Base-by-base conservation (phyloP, 805 yeast genomes). In the Cyberlindnera misumaiensis region DNA sequence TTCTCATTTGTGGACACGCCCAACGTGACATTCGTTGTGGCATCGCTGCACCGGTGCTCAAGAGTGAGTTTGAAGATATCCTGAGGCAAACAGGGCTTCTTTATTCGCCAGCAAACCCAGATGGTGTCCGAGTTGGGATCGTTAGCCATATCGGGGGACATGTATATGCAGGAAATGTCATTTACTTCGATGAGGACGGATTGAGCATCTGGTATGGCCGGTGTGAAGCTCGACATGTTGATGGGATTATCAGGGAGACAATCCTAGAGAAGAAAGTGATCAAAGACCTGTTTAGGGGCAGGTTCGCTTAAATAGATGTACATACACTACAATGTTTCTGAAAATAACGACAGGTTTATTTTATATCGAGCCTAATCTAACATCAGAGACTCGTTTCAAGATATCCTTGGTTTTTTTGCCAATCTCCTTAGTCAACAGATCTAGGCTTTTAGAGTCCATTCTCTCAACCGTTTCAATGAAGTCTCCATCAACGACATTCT, bases 81-180 rank as follows among this genome's bases (percentile, higher is more conserved):
- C 46, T 79, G 12, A 41, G 49, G 11, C 31, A 45, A 1, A 62
- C 68, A 32, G 58, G 56, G 0, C 31, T 74, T 31, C 41, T 61
- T 14, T 53, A 49, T 14, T 34, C 7, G 45, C 33, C 1, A 4
- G 31, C 34, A 2, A 55, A 52, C 29, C 56, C 60, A 1, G 16
- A 43, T 2, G 63, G 64, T 4, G 45, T 62, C 3, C 57, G 59
- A 27, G 64, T 80, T 26, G 88, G 86, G 0, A 51, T 73, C 6
- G 65, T 82, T 0, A 79, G 89, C 11, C 96, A 86, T 56, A 66
- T 86, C 30, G 94, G 95, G 1, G 96, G 96, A 0, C 96, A 86
- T 55, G 84, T 59, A 2, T 86, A 75, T 58, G 95, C 96, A 2
- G 95, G 95, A 0, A 86, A 86, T 51, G 75, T 86, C 11, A 62